Percentiles rank a stretch among this genome's conserved stretches.
Evolutionary conservation across 192 early-diverging fungal genomes (phyloP).

Genomic region (Linnemannia zychae): DNA sequence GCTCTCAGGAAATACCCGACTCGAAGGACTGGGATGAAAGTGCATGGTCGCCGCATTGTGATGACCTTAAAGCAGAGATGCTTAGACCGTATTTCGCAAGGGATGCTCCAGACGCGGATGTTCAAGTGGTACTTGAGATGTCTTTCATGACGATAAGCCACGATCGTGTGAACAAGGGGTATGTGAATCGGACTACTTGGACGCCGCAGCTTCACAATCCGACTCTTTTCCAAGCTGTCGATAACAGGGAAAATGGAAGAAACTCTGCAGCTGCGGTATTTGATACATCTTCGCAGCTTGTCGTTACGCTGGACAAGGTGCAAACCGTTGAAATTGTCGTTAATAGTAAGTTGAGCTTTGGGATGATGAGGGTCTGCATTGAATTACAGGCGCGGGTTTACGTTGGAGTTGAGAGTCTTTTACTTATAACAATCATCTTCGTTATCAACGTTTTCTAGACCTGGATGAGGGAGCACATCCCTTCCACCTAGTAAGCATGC

Average conservation of each 20-base stretch:
- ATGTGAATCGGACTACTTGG: conserved; percentile 34
- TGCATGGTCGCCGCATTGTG: conserved; percentile 3
- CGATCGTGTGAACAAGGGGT: conserved; percentile 1
- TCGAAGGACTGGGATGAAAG: conserved; percentile 16
- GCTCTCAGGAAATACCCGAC: background rate
- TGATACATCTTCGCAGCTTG: conserved; percentile 10
- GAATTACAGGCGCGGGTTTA: too few species aligned
- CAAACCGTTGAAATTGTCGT: conserved; percentile 38
- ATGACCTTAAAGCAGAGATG: conserved; percentile 15
- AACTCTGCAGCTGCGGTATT: background rate
- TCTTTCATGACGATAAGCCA: conserved; percentile 5
- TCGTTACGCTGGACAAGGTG: conserved; percentile 5
- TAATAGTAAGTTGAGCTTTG: conserved; percentile 33
- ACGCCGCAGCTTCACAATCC: background rate
- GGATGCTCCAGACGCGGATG: conserved; percentile 13
- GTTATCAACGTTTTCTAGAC: background rate
- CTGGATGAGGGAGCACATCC: conserved; percentile 41
- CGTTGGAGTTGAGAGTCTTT: too few species aligned
- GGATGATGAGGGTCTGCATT: too few species aligned
- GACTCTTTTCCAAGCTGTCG: conserved; percentile 16
- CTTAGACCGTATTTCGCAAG: conserved; percentile 19
- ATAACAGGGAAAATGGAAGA: background rate
- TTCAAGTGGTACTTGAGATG: conserved; percentile 18
- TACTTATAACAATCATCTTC: background rate
- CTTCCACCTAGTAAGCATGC: conserved; percentile 45